Evolutionary conservation across 2,329 filamentous ascomycete species (phyloP).

Genomic region (Fusarium oxysporum): DNA sequence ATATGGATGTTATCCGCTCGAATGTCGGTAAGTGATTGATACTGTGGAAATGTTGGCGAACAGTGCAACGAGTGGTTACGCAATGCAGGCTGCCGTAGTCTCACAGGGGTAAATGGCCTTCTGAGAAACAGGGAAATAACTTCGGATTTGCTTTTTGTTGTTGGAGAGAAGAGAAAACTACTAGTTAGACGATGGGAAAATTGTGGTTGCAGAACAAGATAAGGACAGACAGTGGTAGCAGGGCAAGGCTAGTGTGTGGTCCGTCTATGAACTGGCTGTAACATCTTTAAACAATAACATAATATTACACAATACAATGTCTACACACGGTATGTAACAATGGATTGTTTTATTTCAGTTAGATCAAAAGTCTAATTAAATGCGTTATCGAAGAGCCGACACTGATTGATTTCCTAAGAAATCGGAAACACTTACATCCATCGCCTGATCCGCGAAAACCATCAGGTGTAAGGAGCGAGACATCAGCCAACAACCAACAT

Average conservation of each 20-base stretch:
- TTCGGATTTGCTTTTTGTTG: not conserved
- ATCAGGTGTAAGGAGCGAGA: not conserved
- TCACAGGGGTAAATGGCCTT: not conserved
- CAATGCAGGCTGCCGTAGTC: not conserved
- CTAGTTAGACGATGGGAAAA: not conserved
- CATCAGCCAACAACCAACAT: not conserved
- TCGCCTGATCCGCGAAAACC: conserved; percentile 6
- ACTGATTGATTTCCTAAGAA: not conserved
- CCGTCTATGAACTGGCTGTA: not conserved
- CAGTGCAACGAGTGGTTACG: not conserved
- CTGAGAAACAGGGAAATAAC: not conserved
- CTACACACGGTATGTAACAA: not conserved
- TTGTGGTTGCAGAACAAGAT: not conserved
- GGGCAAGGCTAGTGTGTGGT: not conserved
- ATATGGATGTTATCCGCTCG: not conserved
- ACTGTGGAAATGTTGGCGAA: not conserved
- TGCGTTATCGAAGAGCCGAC: not conserved
- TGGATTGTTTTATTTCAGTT: not conserved
- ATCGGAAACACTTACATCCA: not conserved
- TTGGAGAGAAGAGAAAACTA: conserved; percentile 6
- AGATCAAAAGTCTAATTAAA: not conserved
- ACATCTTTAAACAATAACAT: not conserved
- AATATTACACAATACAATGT: not conserved
- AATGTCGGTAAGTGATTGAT: not conserved
- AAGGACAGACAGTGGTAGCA: not conserved